phyloP scores from a whole-genome alignment of 371 early-diverging fungal genomes.

The Circinella umbellata region DNA sequence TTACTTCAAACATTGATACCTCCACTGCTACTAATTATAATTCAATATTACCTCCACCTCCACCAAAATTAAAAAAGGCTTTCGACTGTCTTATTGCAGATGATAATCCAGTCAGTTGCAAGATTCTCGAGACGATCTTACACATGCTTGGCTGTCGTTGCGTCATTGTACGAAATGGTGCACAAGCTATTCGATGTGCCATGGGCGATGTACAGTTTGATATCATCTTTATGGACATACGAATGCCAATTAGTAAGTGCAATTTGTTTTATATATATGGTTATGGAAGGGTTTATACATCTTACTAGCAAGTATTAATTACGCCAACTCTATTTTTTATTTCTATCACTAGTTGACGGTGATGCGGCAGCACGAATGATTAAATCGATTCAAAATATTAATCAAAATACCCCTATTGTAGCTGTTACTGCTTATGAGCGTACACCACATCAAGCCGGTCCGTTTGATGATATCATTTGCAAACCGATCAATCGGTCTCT shows the following conservation, averaged over 20 bases:
- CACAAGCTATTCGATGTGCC: constrained; percentile 87
- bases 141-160: constrained; percentile 75
- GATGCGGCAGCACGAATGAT: constrained; percentile 93
- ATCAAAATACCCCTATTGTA: constrained; percentile 73
- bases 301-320: background rate
- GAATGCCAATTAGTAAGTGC: constrained; percentile 88
- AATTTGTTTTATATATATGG: background rate
- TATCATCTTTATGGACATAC: constrained; percentile 92
- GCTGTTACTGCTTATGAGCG: constrained; percentile 78
- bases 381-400: constrained; percentile 86
- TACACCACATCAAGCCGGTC: constrained; percentile 55
- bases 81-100: constrained; percentile 80
- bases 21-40: background rate
- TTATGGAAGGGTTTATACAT: background rate
- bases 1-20: background rate
- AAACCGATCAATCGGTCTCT: constrained; percentile 77
- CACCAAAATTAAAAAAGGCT: constrained; percentile 20
- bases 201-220: constrained; percentile 90
- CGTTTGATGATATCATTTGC: constrained; percentile 76
- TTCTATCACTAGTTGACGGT: constrained; percentile 73
- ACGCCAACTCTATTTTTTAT: background rate
- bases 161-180: constrained; percentile 86
- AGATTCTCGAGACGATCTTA: constrained; percentile 87
- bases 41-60: background rate
- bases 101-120: constrained; percentile 88